Evolutionary conservation across 2,329 filamentous ascomycete species (phyloP), one percentile per base, ranked within the genome.

Genomic region (Fusarium scirpi): DNA sequence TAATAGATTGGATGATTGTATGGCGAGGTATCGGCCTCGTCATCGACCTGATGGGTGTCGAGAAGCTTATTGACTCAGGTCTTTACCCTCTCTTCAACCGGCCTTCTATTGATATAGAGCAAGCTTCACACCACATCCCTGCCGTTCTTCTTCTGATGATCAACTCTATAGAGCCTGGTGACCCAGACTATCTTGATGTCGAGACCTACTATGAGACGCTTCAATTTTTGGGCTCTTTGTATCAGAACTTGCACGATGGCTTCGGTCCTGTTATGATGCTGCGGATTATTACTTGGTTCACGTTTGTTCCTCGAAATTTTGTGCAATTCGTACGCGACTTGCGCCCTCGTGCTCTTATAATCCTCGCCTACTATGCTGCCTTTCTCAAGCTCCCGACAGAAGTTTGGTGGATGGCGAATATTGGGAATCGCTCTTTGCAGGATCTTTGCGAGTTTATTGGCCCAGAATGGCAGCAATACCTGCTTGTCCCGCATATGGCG

Each of bases 1-100:
- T 88, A 30, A 75, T 88, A 46, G 83, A 88, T 72, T 89, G 87
- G 86, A 85, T 88, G 77, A 71, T 83, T 5, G 80, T 89, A 15
- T 89, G 86, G 86, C 80, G 82, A 12, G 86, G 86, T 12, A 87
- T 82, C 27, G 81, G 84, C 30, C 74, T 85, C 18, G 85, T 88
- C 30, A 77, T 87, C 41, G 77, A 83, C 1, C 65, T 76, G 22
- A 76, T 78, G 61, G 72, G 74, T 7, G 57, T 75, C 2, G 67
- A 72, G 20, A 70, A 56, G 16, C 66, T 80, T 20, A 58, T 78
- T 49, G 76, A 81, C 4, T 82, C 84, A 0, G 86, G 85, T 18
- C 72, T 88, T 58, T 78, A 80, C 2, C 72, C 78, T 8, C 78
- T 89, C 13, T 86, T 89, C 69, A 82, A 80, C 61, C 81, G 86